Evolutionary conservation across 2,329 filamentous ascomycete species (phyloP), one percentile per base, ranked within the genome.

Genomic region (Neoarthrinium moseri): DNA sequence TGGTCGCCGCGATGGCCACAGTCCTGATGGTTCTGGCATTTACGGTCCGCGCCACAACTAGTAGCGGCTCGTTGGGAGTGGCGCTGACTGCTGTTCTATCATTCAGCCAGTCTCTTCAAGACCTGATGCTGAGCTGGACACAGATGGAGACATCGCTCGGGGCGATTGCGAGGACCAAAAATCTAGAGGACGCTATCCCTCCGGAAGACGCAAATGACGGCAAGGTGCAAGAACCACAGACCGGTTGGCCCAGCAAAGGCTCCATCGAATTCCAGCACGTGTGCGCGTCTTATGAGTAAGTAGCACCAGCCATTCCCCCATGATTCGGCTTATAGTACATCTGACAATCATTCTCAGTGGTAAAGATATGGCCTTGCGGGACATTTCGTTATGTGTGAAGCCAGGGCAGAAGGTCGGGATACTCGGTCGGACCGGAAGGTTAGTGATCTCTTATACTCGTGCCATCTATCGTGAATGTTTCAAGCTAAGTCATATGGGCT

Each of bases 41-140:
- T 8, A 26, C 21, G 17, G 24, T 53, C 2, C 50, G 54, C 1
- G 51, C 49, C 18, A 18, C 45, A 10, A 42, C 43, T 26, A 47
- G 47, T 22, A 51, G 49, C 4, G 44, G 49, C 3, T 57, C 52
- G 27, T 41, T 57, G 6, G 55, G 54, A 5, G 47, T 58, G 23
- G 47, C 47, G 13, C 18, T 49, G 12, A 26, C 30, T 32, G 42
- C 41, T 18, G 15, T 36, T 33, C 29, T 38, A 48, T 13, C 49
- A 36, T 44, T 37, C 29, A 27, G 45, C 35, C 35, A 36, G 6
- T 20, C 32, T 12, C 36, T 72, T 3, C 42, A 58, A 2, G 41
- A 38, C n/a, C 52, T 71, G 7, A 40, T 49, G 22, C 35, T 20
- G 21, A 23, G 21, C 22, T 49, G 43, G 36, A 46, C 38, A 7